phyloP scores from a whole-genome alignment of 1,139 yeast species.

The Lodderomyces parapsilosis region DNA sequence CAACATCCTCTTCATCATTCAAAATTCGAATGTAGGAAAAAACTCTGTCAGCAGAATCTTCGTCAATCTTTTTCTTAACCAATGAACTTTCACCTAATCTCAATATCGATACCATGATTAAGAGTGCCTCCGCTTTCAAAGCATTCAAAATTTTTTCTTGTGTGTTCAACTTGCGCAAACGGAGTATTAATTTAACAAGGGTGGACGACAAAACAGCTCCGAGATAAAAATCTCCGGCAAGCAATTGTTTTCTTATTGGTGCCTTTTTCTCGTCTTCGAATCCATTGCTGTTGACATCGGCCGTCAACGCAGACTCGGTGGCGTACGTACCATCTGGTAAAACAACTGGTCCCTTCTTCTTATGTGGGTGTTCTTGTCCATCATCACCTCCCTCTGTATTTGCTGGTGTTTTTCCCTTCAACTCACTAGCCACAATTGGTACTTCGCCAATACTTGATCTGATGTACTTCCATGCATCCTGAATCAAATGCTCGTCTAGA shows the following conservation, averaged over 20 bases:
- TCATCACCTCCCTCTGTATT: conserved; percentile 28
- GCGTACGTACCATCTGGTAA: conserved; percentile 99
- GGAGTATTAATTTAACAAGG: conserved; percentile 80
- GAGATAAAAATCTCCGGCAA: conserved; percentile 88
- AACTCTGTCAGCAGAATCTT: conserved; percentile 92
- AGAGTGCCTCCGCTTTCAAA: conserved; percentile 89
- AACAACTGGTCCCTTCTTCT: conserved; percentile 67
- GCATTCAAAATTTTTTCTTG: conserved; percentile 68
- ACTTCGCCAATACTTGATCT: conserved; percentile 86
- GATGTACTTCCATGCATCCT: conserved; percentile 83
- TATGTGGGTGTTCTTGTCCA: conserved; percentile 20
- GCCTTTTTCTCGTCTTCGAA: conserved; percentile 48
- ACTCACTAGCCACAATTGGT: conserved; percentile 81
- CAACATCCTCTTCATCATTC: conserved; percentile 58
- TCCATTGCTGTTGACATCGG: conserved; percentile 33
- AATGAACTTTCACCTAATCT: conserved; percentile 86
- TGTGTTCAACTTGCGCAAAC: conserved; percentile 62
- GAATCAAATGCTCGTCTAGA: conserved; percentile 67
- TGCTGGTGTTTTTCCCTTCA: conserved; percentile 47
- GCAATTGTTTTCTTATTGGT: conserved; percentile 76
- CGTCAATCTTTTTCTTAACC: conserved; percentile 80
- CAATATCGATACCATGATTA: conserved; percentile 86
- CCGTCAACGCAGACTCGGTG: conserved; percentile 82
- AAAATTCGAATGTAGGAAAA: conserved; percentile 77
- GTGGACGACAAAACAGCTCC: conserved; percentile 89